Percentiles rank a stretch among this genome's conserved stretches.
These are phyloP conservation scores for Handroanthus guayacan DNA, from an alignment of 257 asterid genomes.

Conservation along the genomic window DNA sequence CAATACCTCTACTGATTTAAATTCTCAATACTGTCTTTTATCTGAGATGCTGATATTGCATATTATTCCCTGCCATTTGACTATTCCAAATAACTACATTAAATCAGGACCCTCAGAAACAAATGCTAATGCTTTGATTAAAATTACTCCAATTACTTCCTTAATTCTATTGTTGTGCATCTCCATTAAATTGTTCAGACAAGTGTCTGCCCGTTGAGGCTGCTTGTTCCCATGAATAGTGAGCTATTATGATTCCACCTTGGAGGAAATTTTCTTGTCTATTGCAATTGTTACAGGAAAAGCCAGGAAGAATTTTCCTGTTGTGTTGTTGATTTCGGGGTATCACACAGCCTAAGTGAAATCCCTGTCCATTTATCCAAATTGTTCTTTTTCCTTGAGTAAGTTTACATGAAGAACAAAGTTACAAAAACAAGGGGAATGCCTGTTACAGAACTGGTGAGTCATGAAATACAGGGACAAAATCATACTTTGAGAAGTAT, in stretches of 20 bases:
- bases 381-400: background rate
- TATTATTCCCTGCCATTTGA: background rate
- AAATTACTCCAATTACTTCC: no score
- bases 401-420: conserved; percentile 9
- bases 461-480: background rate
- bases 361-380: background rate
- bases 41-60: conserved; percentile 1
- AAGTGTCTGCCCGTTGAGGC: background rate
- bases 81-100: conserved; percentile 4
- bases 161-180: no score
- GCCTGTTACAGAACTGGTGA: background rate
- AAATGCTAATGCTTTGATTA: background rate
- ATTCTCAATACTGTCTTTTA: background rate
- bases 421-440: background rate
- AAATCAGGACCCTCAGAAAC: background rate
- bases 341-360: background rate
- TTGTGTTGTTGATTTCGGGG: background rate
- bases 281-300: background rate
- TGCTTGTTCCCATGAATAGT: background rate
- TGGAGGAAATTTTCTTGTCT: background rate
- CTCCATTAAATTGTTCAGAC: no score
- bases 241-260: background rate
- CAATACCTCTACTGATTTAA: background rate
- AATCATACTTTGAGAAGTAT: background rate
- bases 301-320: background rate